These are phyloP conservation scores for Torulaspora franciscae DNA, from an alignment of 805 yeast species.

Conservation along the genomic window DNA sequence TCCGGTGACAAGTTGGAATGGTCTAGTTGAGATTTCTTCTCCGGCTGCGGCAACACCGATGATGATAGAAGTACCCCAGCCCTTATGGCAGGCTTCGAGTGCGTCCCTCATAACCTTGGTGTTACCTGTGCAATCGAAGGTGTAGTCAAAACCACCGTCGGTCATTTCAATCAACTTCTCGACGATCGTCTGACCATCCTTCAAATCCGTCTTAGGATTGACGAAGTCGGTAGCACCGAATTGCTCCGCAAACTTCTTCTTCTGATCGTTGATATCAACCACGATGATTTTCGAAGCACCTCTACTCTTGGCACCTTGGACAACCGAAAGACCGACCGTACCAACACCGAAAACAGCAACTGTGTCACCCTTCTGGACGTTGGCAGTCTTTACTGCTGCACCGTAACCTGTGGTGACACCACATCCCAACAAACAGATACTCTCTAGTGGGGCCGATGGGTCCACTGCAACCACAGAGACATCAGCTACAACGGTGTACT, in stretches of 20 bases:
- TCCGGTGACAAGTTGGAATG: slow-evolving; percentile 98
- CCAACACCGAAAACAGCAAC: slow-evolving; percentile 98
- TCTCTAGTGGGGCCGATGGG: slow-evolving; percentile 75
- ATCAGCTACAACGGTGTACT: slow-evolving; percentile 97
- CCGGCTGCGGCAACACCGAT: slow-evolving; percentile 99
- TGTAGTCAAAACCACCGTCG: slow-evolving; percentile 94
- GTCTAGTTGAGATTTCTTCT: slow-evolving; percentile 91
- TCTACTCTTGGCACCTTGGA: slow-evolving; percentile 87
- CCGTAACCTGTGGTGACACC: slow-evolving; percentile 99
- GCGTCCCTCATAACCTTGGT: slow-evolving; percentile 93
- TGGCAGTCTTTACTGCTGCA: slow-evolving; percentile 90
- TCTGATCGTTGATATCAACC: slow-evolving; percentile 79
- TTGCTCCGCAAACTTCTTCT: slow-evolving; percentile 77
- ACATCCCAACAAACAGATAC: slow-evolving; percentile 91
- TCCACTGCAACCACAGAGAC: slow-evolving; percentile 92
- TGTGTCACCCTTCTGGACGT: slow-evolving; percentile 81
- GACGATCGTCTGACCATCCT: slow-evolving; percentile 70
- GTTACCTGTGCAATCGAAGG: slow-evolving; percentile 98
- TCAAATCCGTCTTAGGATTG: slow-evolving; percentile 67
- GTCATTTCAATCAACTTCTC: slow-evolving; percentile 81
- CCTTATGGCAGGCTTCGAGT: slow-evolving; percentile 95
- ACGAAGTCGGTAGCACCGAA: slow-evolving; percentile 96
- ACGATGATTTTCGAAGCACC: slow-evolving; percentile 79
- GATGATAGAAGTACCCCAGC: slow-evolving; percentile 95
- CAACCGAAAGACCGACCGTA: slow-evolving; percentile 92